Evolutionary conservation across 768 basidiomycete species (phyloP), one percentile per base, ranked within the genome.

Genomic region (Mycena amicta): DNA sequence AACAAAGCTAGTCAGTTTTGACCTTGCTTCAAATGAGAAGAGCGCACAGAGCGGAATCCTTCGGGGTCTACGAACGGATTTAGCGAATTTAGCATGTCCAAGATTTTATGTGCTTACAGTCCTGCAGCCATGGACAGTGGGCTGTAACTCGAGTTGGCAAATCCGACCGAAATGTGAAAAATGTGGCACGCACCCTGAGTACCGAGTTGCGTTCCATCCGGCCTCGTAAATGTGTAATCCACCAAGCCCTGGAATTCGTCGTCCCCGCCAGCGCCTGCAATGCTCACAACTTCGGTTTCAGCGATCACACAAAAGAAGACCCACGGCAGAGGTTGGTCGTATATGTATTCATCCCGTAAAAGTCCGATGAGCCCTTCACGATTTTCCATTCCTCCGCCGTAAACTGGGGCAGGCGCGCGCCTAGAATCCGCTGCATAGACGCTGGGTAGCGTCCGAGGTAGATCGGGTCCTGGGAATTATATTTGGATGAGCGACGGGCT

Each of bases 261-360:
- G 53, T 80, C 77, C 2, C 84, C 84, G 12, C 86, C 85, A 30
- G 80, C 81, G 64, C 79, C 84, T 86, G 57, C 57, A 22, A 37
- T 18, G 20, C 43, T 23, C 47, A 23, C n/a, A 8, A 27, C n/a
- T n/a, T 45, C 18, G 50, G 20, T 31, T 50, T 56, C 29, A 59
- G 45, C 16, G 23, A 57, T 41, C 23, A 50, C 18, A 3, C 27
- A 43, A 27, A 37, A 16, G 20, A 18, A 56, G 16, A 23, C 83
- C 64, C 45, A 85, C 85, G 76, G 69, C 79, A 80, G 47, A 88
- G 76, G 62, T 86, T 83, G 12, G 85, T 88, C 4, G 86, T 86
- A 67, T 89, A 88, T 0, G 87, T 86, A 70, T 88, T 88, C 81
- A 88, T 83, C 29, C 86, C 87, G 66, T 87, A 88, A 70, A 88